Evolutionary conservation across 2,329 filamentous ascomycete species (phyloP).

Genomic region (Colletotrichum neosansevieriae): DNA sequence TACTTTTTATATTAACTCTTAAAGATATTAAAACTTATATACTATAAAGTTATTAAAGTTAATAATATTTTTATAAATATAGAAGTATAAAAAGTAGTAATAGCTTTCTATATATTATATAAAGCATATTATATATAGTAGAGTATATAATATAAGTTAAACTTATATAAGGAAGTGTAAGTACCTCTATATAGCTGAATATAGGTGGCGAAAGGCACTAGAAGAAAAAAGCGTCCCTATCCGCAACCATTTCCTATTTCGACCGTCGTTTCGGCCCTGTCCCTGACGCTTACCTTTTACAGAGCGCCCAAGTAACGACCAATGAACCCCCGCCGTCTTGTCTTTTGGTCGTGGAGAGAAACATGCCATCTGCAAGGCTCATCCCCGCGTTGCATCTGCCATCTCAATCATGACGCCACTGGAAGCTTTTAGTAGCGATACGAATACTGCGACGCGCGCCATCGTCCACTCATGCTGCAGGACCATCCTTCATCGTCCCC

Average conservation of each 20-base stretch:
- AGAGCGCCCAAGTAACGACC: conserved; percentile 8
- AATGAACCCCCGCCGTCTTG: conserved; percentile 33
- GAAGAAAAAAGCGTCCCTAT: no score
- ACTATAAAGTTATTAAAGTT: no score
- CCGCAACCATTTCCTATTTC: conserved; percentile 39
- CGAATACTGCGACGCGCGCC: not conserved
- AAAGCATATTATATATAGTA: no score
- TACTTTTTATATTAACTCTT: no score
- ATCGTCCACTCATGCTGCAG: conserved; percentile 4
- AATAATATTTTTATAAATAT: no score
- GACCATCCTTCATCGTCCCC: conserved; percentile 7
- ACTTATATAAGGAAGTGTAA: no score
- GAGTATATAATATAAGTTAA: no score
- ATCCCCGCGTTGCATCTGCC: conserved; percentile 28
- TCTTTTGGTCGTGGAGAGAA: conserved; percentile 7
- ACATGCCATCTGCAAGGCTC: conserved; percentile 12
- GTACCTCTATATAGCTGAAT: no score
- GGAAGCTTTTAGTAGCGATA: not conserved
- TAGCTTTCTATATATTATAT: no score
- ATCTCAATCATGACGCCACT: conserved; percentile 26
- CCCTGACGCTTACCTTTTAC: conserved; percentile 16
- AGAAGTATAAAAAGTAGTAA: no score
- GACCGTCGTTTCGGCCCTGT: conserved; percentile 28
- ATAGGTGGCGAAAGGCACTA: no score
- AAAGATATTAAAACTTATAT: no score